A percentile compares a stretch with the other conserved stretches of the same genome.
phyloP scores from a whole-genome alignment of 2,329 filamentous ascomycete species.

The Exophiala sp. region DNA sequence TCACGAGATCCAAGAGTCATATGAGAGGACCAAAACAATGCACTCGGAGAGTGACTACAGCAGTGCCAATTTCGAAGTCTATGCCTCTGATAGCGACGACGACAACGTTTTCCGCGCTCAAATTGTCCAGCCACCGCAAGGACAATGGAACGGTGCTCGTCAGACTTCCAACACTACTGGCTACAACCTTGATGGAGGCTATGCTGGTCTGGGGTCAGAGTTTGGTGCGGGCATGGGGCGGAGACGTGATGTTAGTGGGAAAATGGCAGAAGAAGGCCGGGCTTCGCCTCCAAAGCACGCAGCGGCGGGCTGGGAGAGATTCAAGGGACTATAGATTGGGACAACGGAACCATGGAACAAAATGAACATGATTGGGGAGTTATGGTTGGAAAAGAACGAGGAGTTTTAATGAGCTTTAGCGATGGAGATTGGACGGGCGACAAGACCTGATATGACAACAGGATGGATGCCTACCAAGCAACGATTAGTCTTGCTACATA shows the following conservation, averaged over 20 bases:
- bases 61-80: slow-evolving; percentile 26
- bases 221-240: slow-evolving; percentile 40
- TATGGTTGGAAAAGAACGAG: background rate
- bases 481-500: too few species aligned
- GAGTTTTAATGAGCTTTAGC: background rate
- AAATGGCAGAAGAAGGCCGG: slow-evolving; percentile 46
- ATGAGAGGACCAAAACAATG: slow-evolving; percentile 24
- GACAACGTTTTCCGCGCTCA: slow-evolving; percentile 16
- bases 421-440: background rate
- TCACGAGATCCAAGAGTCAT: slow-evolving; percentile 12
- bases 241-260: slow-evolving; percentile 46
- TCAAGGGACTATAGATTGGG: slow-evolving; percentile 40
- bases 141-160: slow-evolving; percentile 20
- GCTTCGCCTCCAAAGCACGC: slow-evolving; percentile 24
- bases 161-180: slow-evolving; percentile 28
- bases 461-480: too few species aligned
- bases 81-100: slow-evolving; percentile 18
- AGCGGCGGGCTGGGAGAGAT: slow-evolving; percentile 44
- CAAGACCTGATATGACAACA: too few species aligned
- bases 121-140: slow-evolving; percentile 23
- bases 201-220: slow-evolving; percentile 28
- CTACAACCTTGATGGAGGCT: slow-evolving; percentile 23
- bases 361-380: background rate
- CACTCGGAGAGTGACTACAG: slow-evolving; percentile 25
- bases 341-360: background rate